A percentile compares a stretch with the other conserved stretches of the same genome.
These are phyloP conservation scores for Tolypocladium ovalisporum DNA, from an alignment of 2,329 filamentous ascomycete genomes.

Conservation along the genomic window DNA sequence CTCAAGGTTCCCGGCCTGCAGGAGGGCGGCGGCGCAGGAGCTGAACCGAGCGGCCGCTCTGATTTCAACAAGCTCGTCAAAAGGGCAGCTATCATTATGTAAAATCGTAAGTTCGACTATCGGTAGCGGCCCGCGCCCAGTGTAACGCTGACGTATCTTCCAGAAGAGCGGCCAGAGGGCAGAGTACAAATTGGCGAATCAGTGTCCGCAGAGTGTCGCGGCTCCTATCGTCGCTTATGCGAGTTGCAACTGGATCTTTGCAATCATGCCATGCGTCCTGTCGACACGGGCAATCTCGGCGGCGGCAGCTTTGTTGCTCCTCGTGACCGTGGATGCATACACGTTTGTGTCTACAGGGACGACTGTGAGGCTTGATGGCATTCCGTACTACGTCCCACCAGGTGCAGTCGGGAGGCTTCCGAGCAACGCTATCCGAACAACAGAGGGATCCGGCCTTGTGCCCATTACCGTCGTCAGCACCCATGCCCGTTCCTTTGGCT, in stretches of 20 bases:
- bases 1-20: neutral
- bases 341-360: slow-evolving; percentile 2
- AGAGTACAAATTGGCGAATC: neutral
- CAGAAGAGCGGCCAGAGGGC: neutral
- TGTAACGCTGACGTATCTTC: neutral
- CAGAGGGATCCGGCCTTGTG: neutral
- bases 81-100: neutral
- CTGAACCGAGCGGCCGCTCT: neutral
- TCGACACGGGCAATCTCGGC: neutral
- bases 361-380: slow-evolving; percentile 2
- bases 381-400: slow-evolving; percentile 7
- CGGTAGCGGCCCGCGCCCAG: neutral
- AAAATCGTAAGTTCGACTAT: neutral
- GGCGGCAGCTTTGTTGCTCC: neutral
- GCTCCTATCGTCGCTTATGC: neutral
- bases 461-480: neutral
- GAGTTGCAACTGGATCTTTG: neutral
- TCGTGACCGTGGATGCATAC: neutral
- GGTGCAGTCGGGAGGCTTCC: neutral
- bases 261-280: neutral
- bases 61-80: neutral
- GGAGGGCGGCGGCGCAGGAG: neutral
- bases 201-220: neutral
- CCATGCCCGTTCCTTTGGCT: neutral
- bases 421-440: neutral